Conservation (phyloP, 2,329 filamentous ascomycete genomes). For the Cryoendolithus antarcticus region DNA sequence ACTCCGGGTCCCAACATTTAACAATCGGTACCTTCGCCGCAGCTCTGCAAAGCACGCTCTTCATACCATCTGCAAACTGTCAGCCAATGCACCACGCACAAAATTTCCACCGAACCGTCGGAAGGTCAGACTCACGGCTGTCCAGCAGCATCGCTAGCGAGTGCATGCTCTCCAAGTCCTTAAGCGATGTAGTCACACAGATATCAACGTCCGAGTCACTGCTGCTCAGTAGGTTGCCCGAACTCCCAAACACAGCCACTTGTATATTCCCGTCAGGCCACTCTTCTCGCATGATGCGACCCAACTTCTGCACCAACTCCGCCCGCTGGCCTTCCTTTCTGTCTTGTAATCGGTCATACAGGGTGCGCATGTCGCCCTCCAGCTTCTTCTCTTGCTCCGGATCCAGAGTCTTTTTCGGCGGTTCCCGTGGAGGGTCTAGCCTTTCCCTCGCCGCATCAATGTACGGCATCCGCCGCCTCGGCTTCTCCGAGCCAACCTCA, state of each 20-base stretch:
- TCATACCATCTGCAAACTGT: constrained; percentile 66
- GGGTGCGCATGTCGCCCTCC: constrained; percentile 67
- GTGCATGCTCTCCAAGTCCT: constrained; percentile 78
- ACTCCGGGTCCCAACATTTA: constrained; percentile 90
- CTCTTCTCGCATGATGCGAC: constrained; percentile 74
- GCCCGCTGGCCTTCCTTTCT: constrained; percentile 65
- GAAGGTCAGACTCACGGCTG: constrained; percentile 51
- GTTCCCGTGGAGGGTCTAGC: constrained; percentile 56
- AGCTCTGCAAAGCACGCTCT: constrained; percentile 87
- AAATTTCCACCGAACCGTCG: neutral
- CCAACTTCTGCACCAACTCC: constrained; percentile 73
- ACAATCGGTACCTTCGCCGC: constrained; percentile 96
- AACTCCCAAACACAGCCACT: constrained; percentile 95
- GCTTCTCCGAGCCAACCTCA: constrained; percentile 73
- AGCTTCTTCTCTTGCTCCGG: constrained; percentile 64
- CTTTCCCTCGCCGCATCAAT: constrained; percentile 62
- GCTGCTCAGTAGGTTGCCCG: constrained; percentile 86
- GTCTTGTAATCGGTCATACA: constrained; percentile 67
- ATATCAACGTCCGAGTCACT: constrained; percentile 97
- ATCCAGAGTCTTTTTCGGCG: constrained; percentile 57
- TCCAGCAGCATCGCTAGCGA: constrained; percentile 76
- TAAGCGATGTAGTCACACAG: constrained; percentile 87
- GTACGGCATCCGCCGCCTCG: constrained; percentile 82
- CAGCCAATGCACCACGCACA: constrained; percentile 6
- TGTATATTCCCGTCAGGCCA: constrained; percentile 86